Conservation (phyloP, 352 stramenopile genomes). For the Pythium guiyangense region DNA sequence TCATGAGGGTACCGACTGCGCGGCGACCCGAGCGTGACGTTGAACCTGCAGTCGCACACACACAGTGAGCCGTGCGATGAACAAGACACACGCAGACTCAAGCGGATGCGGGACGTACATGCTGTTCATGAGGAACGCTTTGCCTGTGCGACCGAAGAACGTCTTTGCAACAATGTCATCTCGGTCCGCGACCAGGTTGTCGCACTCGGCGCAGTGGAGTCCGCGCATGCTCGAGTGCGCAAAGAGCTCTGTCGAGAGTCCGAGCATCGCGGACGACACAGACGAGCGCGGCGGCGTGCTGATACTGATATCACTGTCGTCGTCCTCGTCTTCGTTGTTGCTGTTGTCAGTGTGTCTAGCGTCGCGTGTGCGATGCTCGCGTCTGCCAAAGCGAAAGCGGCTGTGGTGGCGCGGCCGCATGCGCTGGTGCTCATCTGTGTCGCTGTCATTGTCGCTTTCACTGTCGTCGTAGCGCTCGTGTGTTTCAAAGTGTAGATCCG, state of each 20-base stretch:
- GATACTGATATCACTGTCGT: neutral
- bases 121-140: conserved; percentile 73
- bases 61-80: too few relatives aligned
- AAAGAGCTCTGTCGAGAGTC: conserved; percentile 41
- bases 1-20: conserved; percentile 77
- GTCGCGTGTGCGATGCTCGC: neutral
- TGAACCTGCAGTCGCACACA: conserved; percentile 42
- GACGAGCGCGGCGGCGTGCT: too few relatives aligned
- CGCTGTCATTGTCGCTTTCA: neutral
- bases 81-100: too few relatives aligned
- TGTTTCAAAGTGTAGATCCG: neutral
- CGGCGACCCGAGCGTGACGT: conserved; percentile 46
- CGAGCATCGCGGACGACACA: conserved; percentile 3
- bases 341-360: neutral
- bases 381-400: neutral
- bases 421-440: neutral
- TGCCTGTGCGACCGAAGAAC: conserved; percentile 73
- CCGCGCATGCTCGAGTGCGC: conserved; percentile 41
- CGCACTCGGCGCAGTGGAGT: conserved; percentile 62
- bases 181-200: conserved; percentile 52
- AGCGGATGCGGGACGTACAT: conserved; percentile 32
- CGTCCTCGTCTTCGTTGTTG: neutral
- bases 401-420: neutral
- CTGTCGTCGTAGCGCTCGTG: conserved; percentile 13
- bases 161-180: conserved; percentile 76